Evolutionary conservation across 768 basidiomycete genomes (phyloP), one percentile per base, ranked within the genome.

Genomic region (Rubroboletus satanas): DNA sequence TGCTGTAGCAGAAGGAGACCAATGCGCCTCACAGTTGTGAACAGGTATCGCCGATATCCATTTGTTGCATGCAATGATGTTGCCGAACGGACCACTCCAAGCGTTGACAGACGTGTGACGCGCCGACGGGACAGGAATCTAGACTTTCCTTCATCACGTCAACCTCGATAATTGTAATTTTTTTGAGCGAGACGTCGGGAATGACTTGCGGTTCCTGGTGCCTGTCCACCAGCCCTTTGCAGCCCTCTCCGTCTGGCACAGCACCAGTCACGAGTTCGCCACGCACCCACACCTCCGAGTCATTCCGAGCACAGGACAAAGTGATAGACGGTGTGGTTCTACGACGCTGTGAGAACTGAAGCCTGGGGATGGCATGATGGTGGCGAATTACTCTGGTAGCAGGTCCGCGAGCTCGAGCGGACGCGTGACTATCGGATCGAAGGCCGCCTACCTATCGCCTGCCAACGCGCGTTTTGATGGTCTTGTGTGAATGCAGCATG

Each of bases 391-490:
- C 6, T 21, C 14, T 23, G 31, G 32, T 38, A 32, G 17, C 2
- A 39, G 12, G 31, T 50, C 42, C 23, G 42, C 26, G 43, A 57
- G 37, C 32, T 42, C 23, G 41, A 42, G 15, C 23, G 45, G 32
- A 44, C 42, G 45, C 33, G 45, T 31, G 39, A 44, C n/a, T 14
- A 32, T 9, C 44, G 46, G 52, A 32, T 52, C 43, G 41, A 37
- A n/a, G 32, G 50, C 53, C 36, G 62, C 50, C 42, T 57, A 33
- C 32, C 47, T 45, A 51, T 61, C 41, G 47, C 23, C 37, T 18
- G 51, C 11, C 42, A 45, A 66, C 64, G 62, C 51, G 54, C 54
- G 59, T 59, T 59, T 63, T 58, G 62, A 55, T 51, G 65, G 45
- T 45, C 41, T 57, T 55, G 56, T 44, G 52, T 58, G 62, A 66